A percentile compares a stretch with the other conserved stretches of the same genome.
Evolutionary conservation across 305 asterid genomes (phyloP).

Genomic region (Fraxinus floribunda): DNA sequence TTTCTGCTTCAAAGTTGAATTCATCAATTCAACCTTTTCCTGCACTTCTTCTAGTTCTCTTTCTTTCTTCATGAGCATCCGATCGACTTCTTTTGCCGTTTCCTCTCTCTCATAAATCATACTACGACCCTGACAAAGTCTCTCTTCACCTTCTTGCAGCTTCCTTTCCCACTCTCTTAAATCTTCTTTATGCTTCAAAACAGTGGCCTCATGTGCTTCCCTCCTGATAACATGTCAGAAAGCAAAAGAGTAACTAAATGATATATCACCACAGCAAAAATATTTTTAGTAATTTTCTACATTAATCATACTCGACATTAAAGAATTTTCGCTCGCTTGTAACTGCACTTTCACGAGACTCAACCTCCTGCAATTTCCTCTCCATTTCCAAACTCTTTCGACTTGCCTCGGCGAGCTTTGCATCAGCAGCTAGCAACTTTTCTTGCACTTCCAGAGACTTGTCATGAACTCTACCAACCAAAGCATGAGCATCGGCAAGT

Average conservation of each 20-base stretch:
- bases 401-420: conserved; percentile 79
- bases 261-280: conserved; percentile 1
- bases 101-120: conserved; percentile 73
- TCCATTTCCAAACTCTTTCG: conserved; percentile 69
- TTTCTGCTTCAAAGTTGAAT: conserved; percentile 49
- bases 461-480: conserved; percentile 58
- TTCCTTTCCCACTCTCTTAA: conserved; percentile 69
- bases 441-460: conserved; percentile 67
- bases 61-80: conserved; percentile 56
- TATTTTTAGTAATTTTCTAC: neutral
- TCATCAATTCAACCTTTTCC: conserved; percentile 47
- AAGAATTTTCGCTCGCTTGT: conserved; percentile 71
- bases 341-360: conserved; percentile 71
- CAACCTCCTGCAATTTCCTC: conserved; percentile 75
- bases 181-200: conserved; percentile 66
- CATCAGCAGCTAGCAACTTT: conserved; percentile 71
- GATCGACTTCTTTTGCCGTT: conserved; percentile 45
- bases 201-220: conserved; percentile 61
- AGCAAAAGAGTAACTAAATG: neutral
- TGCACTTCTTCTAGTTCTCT: conserved; percentile 53
- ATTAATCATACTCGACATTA: conserved; percentile 61
- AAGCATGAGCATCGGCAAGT: conserved; percentile 64
- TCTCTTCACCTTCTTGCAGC: conserved; percentile 86
- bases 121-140: conserved; percentile 64
- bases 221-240: conserved; percentile 43